Conservation (phyloP, 2,329 filamentous ascomycete species). For the Zasmidium angulare region DNA sequence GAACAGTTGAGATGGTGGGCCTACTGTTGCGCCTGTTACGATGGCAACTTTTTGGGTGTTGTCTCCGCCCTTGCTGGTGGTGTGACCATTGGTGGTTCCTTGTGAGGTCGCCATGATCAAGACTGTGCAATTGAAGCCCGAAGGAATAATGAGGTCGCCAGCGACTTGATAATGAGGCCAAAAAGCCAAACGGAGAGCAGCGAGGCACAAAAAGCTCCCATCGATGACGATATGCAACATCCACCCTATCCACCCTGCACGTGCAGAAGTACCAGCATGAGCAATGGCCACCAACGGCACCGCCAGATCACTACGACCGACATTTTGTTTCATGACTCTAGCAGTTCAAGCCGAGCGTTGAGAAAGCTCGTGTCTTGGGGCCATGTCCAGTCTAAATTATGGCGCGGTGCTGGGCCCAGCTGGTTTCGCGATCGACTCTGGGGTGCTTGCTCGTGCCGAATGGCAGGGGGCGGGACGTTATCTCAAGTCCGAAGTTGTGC, state of each 20-base stretch:
- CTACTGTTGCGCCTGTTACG: slow-evolving; percentile 43
- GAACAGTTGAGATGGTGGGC: slow-evolving; percentile 19
- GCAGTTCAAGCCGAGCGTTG: not conserved
- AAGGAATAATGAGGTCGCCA: too few species aligned
- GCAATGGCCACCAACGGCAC: too few species aligned
- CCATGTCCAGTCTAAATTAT: not conserved
- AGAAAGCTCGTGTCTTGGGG: not conserved
- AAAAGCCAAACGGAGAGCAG: too few species aligned
- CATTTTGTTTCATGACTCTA: not conserved
- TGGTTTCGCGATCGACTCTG: not conserved
- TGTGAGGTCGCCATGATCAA: not conserved
- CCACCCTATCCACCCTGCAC: too few species aligned
- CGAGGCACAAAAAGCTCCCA: too few species aligned
- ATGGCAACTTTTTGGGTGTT: slow-evolving; percentile 37
- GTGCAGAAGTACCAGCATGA: too few species aligned
- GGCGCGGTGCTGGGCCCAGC: not conserved
- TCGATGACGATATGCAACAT: too few species aligned
- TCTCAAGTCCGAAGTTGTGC: not conserved
- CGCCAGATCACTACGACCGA: too few species aligned
- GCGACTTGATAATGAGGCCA: too few species aligned
- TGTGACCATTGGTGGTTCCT: not conserved
- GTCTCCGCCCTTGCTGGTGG: not conserved
- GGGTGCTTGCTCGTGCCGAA: not conserved
- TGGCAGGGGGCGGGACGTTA: not conserved
- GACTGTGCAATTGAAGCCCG: too few species aligned